Conservation (phyloP, 2,329 filamentous ascomycete genomes). For the Aspergillus alliaceus region DNA sequence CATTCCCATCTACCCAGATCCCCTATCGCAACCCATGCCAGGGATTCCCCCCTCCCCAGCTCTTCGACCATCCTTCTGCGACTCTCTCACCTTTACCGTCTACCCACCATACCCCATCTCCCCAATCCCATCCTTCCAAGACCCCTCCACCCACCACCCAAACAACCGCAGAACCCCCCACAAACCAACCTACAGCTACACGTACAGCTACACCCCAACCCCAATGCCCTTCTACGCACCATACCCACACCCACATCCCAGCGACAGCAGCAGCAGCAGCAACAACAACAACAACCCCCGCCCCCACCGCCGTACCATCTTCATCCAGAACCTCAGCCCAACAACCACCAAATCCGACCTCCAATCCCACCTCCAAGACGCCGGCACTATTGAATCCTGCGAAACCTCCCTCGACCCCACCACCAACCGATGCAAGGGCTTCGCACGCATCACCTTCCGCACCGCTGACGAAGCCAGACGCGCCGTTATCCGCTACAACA, state of each 20-base stretch:
- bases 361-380: slow-evolving; percentile 27
- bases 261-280: too few relatives aligned
- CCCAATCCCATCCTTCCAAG: slow-evolving; percentile 12
- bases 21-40: slow-evolving; percentile 20
- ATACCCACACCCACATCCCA: too few relatives aligned
- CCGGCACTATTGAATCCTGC: slow-evolving; percentile 33
- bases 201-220: slow-evolving; percentile 11
- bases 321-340: slow-evolving; percentile 30
- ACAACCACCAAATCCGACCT: slow-evolving; percentile 31
- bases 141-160: slow-evolving; percentile 1
- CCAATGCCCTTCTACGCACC: slow-evolving; percentile 5
- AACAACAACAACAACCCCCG: slow-evolving; percentile 9
- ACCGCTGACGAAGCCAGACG: slow-evolving; percentile 36
- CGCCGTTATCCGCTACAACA: slow-evolving; percentile 35
- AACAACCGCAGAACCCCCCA: slow-evolving; percentile 1
- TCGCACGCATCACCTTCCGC: slow-evolving; percentile 32
- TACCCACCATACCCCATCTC: slow-evolving; percentile 30
- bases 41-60: slow-evolving; percentile 30
- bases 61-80: slow-evolving; percentile 29
- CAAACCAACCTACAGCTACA: slow-evolving; percentile 3
- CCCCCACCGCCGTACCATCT: slow-evolving; percentile 22
- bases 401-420: slow-evolving; percentile 28
- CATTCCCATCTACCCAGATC: slow-evolving; percentile 30
- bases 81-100: slow-evolving; percentile 26
- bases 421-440: slow-evolving; percentile 20